Conservation (phyloP, 805 yeast genomes). For the Yamadazyma phyllophila region DNA sequence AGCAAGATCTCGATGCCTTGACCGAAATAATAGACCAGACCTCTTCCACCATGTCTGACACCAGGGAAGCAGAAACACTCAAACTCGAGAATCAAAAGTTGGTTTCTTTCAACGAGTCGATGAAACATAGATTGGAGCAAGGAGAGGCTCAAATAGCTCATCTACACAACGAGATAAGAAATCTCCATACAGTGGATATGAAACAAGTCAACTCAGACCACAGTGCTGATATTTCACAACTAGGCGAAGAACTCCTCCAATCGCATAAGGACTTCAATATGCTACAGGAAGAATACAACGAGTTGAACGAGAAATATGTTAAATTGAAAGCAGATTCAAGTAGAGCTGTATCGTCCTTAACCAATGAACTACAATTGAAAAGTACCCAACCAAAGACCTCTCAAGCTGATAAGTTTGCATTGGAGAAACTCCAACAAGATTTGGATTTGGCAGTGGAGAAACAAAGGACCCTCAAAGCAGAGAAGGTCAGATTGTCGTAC, state of each 20-base stretch:
- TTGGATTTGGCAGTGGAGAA: slow-evolving; percentile 41
- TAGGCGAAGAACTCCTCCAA: slow-evolving; percentile 18
- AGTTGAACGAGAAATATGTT: slow-evolving; percentile 12
- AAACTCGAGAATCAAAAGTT: slow-evolving; percentile 21
- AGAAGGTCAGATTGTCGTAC: slow-evolving; percentile 42
- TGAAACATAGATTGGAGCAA: slow-evolving; percentile 27
- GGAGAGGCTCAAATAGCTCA: slow-evolving; percentile 30
- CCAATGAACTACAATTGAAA: slow-evolving; percentile 21
- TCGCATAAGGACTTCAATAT: slow-evolving; percentile 18
- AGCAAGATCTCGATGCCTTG: slow-evolving; percentile 9
- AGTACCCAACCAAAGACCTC: slow-evolving; percentile 16
- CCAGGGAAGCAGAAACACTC: slow-evolving; percentile 9
- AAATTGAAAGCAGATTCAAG: slow-evolving; percentile 24
- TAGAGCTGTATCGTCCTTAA: slow-evolving; percentile 20
- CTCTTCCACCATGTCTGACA: slow-evolving; percentile 1
- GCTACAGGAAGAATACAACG: slow-evolving; percentile 19
- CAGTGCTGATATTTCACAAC: slow-evolving; percentile 5
- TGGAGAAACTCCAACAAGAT: slow-evolving; percentile 36
- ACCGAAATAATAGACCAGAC: slow-evolving; percentile 5
- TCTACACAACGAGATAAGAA: slow-evolving; percentile 31
- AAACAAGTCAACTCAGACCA: neutral
- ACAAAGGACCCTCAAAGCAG: slow-evolving; percentile 43
- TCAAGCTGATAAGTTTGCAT: slow-evolving; percentile 11
- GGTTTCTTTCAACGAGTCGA: slow-evolving; percentile 16
- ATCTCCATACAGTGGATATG: slow-evolving; percentile 18